Percentiles rank a stretch among this genome's conserved stretches.
Evolutionary conservation across 441 rosid genomes (phyloP).

Genomic region (Biscutella auriculata): DNA sequence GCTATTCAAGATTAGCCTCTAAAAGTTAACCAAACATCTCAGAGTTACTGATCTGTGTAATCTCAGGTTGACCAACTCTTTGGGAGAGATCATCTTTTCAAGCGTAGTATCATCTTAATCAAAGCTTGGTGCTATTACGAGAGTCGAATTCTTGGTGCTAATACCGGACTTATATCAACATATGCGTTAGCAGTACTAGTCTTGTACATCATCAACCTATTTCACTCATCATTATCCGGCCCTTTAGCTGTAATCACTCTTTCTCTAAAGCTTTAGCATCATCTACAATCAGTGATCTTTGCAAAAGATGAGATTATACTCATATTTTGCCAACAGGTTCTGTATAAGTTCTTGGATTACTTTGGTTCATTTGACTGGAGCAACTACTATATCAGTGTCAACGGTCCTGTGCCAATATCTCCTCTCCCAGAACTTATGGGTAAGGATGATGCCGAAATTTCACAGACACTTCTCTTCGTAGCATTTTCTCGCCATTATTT

Average conservation of each 20-base stretch:
- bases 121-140: conserved; percentile 98
- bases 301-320: not conserved
- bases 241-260: conserved; percentile 63
- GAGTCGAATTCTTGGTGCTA: conserved; percentile 89
- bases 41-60: not conserved
- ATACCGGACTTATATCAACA: conserved; percentile 73
- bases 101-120: conserved; percentile 64
- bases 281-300: not conserved
- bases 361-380: conserved; percentile 83
- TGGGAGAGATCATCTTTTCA: conserved; percentile 76
- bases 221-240: conserved; percentile 56
- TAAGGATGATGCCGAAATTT: conserved; percentile 19
- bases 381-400: conserved; percentile 41
- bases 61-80: conserved; percentile 62
- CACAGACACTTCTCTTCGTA: conserved; percentile 1
- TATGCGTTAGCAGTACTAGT: conserved; percentile 79
- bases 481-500: not conserved
- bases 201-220: conserved; percentile 55
- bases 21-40: not conserved
- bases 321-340: conserved; percentile 41
- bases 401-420: conserved; percentile 52
- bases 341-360: conserved; percentile 68
- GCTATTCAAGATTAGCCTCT: not conserved
- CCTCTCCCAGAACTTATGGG: conserved; percentile 44
- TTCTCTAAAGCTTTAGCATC: conserved; percentile 3